Percentiles rank a stretch among this genome's conserved stretches.
Conservation (phyloP, 495 filamentous ascomycete species). For the Podospora pseudoanserina region DNA sequence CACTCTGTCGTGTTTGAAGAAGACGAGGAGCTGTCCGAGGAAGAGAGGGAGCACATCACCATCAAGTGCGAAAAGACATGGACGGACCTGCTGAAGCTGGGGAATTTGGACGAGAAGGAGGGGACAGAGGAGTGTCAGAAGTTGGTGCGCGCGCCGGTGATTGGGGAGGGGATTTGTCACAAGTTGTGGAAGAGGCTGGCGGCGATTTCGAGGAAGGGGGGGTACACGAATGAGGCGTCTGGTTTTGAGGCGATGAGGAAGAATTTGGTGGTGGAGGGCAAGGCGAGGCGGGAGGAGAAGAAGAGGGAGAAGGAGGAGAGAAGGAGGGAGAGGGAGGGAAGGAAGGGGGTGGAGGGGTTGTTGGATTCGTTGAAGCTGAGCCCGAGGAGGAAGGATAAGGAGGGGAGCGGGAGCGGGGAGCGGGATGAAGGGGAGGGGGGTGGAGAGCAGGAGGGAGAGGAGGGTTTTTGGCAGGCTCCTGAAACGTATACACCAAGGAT, state of each 20-base stretch:
- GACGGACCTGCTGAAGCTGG: conserved; percentile 23
- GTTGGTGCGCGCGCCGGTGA: not conserved
- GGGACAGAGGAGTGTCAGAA: not conserved
- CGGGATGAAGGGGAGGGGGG: not conserved
- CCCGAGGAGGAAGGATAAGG: too few relatives aligned
- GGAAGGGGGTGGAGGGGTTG: too few relatives aligned
- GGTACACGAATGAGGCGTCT: not conserved
- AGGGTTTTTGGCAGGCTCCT: not conserved
- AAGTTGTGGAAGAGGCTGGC: not conserved
- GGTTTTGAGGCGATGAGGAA: not conserved
- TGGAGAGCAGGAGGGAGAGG: not conserved
- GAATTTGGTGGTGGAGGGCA: not conserved
- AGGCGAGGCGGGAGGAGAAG: not conserved
- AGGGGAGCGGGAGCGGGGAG: too few relatives aligned
- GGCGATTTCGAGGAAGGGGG: not conserved
- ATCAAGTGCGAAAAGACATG: not conserved
- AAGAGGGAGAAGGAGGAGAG: not conserved
- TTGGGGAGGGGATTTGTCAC: not conserved
- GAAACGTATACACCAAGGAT: not conserved
- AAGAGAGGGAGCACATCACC: not conserved
- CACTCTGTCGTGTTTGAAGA: not conserved
- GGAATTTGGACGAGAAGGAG: conserved; percentile 64
- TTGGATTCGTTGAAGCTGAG: too few relatives aligned
- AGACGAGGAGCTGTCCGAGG: not conserved
- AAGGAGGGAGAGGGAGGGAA: too few relatives aligned